Conservation (phyloP, 129 eudicot species). For the Helianthus annuus region HanXRQr2.0-SUNRISE NC_035435.2:3548348-3548847, state of each 20-base stretch:
- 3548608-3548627: constrained; percentile 34
- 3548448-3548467: constrained; percentile 24
- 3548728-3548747: constrained; percentile 30
- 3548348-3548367: constrained; percentile 90
- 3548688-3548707: constrained; percentile 26
- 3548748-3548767: constrained; percentile 23
- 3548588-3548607: constrained; percentile 39
- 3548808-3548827: constrained; percentile 23
- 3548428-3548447: constrained; percentile 28
- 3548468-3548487: constrained; percentile 31
- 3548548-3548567: constrained; percentile 17
- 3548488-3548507: constrained; percentile 39
- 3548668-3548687: constrained; percentile 15
- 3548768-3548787: constrained; percentile 29
- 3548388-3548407: constrained; percentile 42
- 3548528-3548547: constrained; percentile 8
- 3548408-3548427: constrained; percentile 33
- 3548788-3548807: constrained; percentile 29
- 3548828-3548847: constrained; percentile 31
- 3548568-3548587: constrained; percentile 32
- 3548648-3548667: constrained; percentile 19
- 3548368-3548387: constrained; percentile 50
- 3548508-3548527: constrained; percentile 37
- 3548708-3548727: constrained; percentile 23
- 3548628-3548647: constrained; percentile 24